These are phyloP conservation scores for Crithidia fasciculata DNA, from an alignment of 208 protist genomes.

Conservation along the genomic window DNA sequence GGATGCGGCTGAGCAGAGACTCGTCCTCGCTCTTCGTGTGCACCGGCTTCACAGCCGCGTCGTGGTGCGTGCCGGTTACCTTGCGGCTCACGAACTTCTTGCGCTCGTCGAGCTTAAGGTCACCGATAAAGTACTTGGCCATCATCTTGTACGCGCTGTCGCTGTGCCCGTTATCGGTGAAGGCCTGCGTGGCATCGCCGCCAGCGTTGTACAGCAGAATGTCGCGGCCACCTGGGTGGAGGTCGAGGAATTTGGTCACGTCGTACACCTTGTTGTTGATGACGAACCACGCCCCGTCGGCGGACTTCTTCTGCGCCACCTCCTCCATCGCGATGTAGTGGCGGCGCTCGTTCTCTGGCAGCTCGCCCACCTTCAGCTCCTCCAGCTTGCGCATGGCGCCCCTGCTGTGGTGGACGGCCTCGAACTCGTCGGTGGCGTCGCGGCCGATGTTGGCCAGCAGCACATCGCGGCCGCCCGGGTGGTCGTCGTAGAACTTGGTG, in stretches of 20 bases:
- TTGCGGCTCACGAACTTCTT: constrained; percentile 28
- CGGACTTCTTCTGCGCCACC: constrained; percentile 44
- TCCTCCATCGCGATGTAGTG: constrained; percentile 44
- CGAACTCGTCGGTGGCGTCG: constrained; percentile 81
- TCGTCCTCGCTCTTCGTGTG: constrained; percentile 31
- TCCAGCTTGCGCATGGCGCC: constrained; percentile 51
- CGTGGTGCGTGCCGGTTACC: background rate
- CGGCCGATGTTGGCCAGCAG: constrained; percentile 71
- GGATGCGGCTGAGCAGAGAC: constrained; percentile 52
- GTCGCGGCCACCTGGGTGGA: constrained; percentile 83
- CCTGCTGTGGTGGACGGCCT: constrained; percentile 65
- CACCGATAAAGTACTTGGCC: constrained; percentile 56
- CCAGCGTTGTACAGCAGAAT: constrained; percentile 76
- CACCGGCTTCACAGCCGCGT: constrained; percentile 8
- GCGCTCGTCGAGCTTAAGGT: constrained; percentile 52
- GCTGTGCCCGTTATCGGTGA: constrained; percentile 75
- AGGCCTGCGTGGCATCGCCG: constrained; percentile 69
- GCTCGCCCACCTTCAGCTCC: constrained; percentile 51
- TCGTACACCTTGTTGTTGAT: constrained; percentile 91
- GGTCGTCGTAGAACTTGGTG: constrained; percentile 75
- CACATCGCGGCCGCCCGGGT: constrained; percentile 81
- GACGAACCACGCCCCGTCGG: constrained; percentile 61
- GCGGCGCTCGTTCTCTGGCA: constrained; percentile 42
- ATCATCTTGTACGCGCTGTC: constrained; percentile 62
- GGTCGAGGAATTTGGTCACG: constrained; percentile 70